Conservation (phyloP, 352 stramenopile genomes). For the Phytophthora sp. region DNA sequence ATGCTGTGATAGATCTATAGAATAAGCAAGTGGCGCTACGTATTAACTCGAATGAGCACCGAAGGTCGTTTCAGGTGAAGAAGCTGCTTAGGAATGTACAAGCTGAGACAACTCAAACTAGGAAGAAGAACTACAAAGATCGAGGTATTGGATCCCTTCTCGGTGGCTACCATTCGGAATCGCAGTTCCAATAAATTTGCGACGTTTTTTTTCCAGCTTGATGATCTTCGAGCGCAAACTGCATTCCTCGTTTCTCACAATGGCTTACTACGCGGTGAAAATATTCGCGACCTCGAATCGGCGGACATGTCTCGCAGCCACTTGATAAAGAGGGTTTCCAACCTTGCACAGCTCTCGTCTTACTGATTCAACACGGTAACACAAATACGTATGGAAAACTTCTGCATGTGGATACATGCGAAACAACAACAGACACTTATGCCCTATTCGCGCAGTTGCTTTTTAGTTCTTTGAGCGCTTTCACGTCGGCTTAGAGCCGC, state of each 20-base stretch:
- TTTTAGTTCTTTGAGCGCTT: too few species aligned
- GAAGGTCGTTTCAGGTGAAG: slow-evolving; percentile 5
- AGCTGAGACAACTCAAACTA: slow-evolving; percentile 4
- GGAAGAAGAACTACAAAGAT: slow-evolving; percentile 19
- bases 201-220: slow-evolving; percentile 2
- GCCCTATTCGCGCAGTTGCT: too few species aligned
- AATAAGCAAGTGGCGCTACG: slow-evolving; percentile 8
- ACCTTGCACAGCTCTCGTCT: slow-evolving; percentile 1
- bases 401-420: too few species aligned
- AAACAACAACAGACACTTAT: too few species aligned
- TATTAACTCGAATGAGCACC: slow-evolving; percentile 12
- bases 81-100: slow-evolving; percentile 20
- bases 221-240: slow-evolving; percentile 3
- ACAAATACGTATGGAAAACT: too few species aligned
- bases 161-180: slow-evolving; percentile 4
- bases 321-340: slow-evolving; percentile 11
- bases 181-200: slow-evolving; percentile 16
- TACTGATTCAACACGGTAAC: too few species aligned
- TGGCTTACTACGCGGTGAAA: slow-evolving; percentile 21
- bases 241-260: slow-evolving; percentile 19
- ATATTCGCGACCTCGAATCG: slow-evolving; percentile 15
- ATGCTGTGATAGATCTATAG: slow-evolving; percentile 9
- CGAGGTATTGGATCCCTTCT: slow-evolving; percentile 7
- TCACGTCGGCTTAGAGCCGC: too few species aligned
- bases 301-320: slow-evolving; percentile 12